Evolutionary conservation across 352 stramenopile genomes (phyloP).

Genomic region (Globisporangium nagaii): DNA sequence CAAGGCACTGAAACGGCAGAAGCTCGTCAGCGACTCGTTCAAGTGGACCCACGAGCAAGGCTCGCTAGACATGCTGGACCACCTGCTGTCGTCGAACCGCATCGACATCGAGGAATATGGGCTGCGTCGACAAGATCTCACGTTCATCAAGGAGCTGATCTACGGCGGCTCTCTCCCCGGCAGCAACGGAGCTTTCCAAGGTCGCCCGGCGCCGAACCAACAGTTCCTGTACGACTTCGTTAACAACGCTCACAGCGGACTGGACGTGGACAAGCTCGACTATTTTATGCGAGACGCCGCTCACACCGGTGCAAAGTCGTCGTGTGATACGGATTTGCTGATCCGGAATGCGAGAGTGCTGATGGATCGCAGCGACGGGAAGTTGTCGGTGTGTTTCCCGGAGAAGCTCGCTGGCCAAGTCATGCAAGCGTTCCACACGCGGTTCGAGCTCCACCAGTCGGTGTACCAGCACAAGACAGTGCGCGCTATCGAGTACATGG

Average conservation of each 20-base stretch:
- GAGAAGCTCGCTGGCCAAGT: slow-evolving; percentile 83
- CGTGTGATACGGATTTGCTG: slow-evolving; percentile 66
- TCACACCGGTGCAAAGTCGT: slow-evolving; percentile 71
- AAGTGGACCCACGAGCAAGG: slow-evolving; percentile 73
- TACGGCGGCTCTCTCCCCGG: slow-evolving; percentile 49
- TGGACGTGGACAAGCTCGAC: slow-evolving; percentile 90
- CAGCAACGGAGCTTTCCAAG: slow-evolving; percentile 21
- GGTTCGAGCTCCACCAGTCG: slow-evolving; percentile 82
- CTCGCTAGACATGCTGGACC: slow-evolving; percentile 72
- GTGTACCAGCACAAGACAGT: slow-evolving; percentile 86
- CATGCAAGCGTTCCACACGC: slow-evolving; percentile 86
- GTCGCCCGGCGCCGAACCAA: slow-evolving; percentile 34
- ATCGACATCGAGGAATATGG: slow-evolving; percentile 56
- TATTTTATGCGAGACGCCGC: slow-evolving; percentile 86
- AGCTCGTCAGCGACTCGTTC: slow-evolving; percentile 24
- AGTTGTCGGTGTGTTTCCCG: slow-evolving; percentile 76
- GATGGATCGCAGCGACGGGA: slow-evolving; percentile 38
- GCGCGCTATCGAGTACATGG: slow-evolving; percentile 86
- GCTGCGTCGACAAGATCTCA: slow-evolving; percentile 39
- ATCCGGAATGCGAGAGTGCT: slow-evolving; percentile 73
- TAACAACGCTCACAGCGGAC: slow-evolving; percentile 79
- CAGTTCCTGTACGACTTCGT: slow-evolving; percentile 88
- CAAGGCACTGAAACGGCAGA: slow-evolving; percentile 37
- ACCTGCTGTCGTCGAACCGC: slow-evolving; percentile 44
- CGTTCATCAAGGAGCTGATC: slow-evolving; percentile 83